Evolutionary conservation across 768 basidiomycete genomes (phyloP), one percentile per base, ranked within the genome.

Genomic region (Pulveroboletus sp.): DNA sequence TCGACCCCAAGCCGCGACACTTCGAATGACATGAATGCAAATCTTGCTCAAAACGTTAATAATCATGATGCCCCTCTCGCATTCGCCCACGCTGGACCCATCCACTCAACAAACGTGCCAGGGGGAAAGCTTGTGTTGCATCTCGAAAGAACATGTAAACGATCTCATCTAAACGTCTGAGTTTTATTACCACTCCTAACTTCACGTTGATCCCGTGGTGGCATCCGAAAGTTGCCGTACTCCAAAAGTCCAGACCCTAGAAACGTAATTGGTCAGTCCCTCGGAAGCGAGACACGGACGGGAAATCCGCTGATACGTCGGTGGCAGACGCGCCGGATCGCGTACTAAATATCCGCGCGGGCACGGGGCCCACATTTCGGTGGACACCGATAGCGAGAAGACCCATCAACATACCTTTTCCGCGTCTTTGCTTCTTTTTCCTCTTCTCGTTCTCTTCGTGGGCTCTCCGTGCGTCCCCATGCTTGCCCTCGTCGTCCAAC

Each of bases 101-200:
- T 53, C 55, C 35, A 44, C 26, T 45, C 10, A 50, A 49, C 40
- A 40, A 36, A 49, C 38, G 22, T 26, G 36, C 23, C 20, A 17
- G 29, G n/a, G n/a, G n/a, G n/a, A 22, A 50, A 30, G 24, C 22
- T 45, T 36, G 46, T 16, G 20, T 24, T 41, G 42, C 47, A 30
- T 50, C 46, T 35, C 22, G 48, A 49, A 45, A 38, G 45, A 39
- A 47, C 45, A 50, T 43, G 43, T 39, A 50, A 47, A 38, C 42
- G 48, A 54, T 43, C 43, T 68, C 76, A 76, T 70, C 75, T 82
- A 72, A 86, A 87, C 17, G 84, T 85, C 69, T 74, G 71, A 32
- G 85, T 83, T 68, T 79, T 78, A 63, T 88, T 87, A 39, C 86
- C 86, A 51, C 78, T 76, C 65, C 77, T 85, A 44, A 84, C 58